Evolutionary conservation across 441 rosid species (phyloP).

Genomic region (Flueggea neowawraea): DNA sequence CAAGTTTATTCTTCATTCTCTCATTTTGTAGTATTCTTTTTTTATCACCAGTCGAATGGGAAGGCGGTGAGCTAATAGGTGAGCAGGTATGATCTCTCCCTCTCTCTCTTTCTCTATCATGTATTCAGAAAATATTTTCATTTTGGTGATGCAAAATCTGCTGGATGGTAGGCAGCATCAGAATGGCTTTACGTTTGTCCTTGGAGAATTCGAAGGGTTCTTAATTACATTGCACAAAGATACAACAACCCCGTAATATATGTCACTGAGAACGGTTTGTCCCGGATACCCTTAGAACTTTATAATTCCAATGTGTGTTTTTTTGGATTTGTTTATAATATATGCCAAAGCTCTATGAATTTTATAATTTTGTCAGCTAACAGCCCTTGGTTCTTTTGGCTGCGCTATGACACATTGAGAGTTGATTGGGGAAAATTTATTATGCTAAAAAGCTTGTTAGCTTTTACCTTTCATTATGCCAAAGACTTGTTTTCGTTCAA

Average conservation of each 20-base stretch:
- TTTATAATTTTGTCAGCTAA: too few species aligned
- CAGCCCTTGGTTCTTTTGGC: too few species aligned
- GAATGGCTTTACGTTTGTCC: constrained; percentile 93
- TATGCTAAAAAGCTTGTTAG: too few species aligned
- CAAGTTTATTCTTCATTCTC: neutral
- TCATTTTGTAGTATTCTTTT: constrained; percentile 6
- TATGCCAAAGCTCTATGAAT: too few species aligned
- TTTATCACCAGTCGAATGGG: constrained; percentile 57
- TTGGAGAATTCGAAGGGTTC: constrained; percentile 81
- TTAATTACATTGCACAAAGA: constrained; percentile 56
- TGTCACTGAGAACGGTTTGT: constrained; percentile 78
- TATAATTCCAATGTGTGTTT: neutral
- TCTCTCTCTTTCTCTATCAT: constrained; percentile 5
- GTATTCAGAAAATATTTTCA: neutral
- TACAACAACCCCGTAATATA: constrained; percentile 64
- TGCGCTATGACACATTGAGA: too few species aligned
- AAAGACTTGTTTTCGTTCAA: too few species aligned
- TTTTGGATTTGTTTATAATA: neutral
- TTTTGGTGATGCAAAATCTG: constrained; percentile 15
- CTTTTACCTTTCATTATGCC: too few species aligned
- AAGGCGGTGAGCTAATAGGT: constrained; percentile 78
- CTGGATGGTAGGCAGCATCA: constrained; percentile 80
- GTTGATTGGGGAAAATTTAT: too few species aligned
- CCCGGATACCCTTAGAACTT: neutral
- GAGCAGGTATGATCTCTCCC: constrained; percentile 46